Base-by-base conservation (phyloP, 2,329 filamentous ascomycete genomes). In the Grosmannia serpens region DNA sequence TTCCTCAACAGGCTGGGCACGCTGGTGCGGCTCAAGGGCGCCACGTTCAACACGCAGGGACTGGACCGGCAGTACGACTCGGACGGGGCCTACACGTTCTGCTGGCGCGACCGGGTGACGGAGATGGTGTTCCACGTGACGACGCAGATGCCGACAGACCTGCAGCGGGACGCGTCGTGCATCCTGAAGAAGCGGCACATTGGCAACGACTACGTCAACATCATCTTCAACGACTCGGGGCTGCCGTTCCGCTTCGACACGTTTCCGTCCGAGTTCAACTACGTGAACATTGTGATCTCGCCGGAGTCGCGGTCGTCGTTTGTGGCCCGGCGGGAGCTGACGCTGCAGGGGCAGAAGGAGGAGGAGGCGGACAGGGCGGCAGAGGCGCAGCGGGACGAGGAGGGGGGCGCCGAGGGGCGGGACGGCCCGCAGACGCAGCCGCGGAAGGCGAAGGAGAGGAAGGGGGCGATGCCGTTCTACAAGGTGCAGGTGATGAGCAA, bases 171-270 rank as follows among this genome's bases (percentile, higher is more conserved):
- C 65, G 82, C 87, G 11, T 80, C 83, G 62, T 90, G 87, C 67
- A 85, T 86, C 62, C 80, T 84, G 70, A 99, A 99, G 76, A 99
- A 99, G 73, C 81, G 85, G 3, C 95, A 97, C 68, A 94, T 97
- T 61, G 94, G 94, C 59, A 99, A 99, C 68, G 94, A 97, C 71
- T 95, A 89, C 70, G 94, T 99, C 68, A 97, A 96, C 69, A 95
- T 99, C 65, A 87, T 99, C 59, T 99, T 95, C 79, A 99, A 99
- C 70, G 90, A 95, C 67, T 96, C 91, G 2, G 92, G 94, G n/a
- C 71, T 86, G 53, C 87, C 88, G 0, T 97, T 96, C 74, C 81
- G 82, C 57, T 95, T 96, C 69, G 84, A 96, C 69, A 96, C 89
- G 0, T 95, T 99, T 65, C 90, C 90, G 0, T 95, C 91, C 0